phyloP scores from a whole-genome alignment of 768 basidiomycete genomes.

The Macrolepiota dolichaula region DNA sequence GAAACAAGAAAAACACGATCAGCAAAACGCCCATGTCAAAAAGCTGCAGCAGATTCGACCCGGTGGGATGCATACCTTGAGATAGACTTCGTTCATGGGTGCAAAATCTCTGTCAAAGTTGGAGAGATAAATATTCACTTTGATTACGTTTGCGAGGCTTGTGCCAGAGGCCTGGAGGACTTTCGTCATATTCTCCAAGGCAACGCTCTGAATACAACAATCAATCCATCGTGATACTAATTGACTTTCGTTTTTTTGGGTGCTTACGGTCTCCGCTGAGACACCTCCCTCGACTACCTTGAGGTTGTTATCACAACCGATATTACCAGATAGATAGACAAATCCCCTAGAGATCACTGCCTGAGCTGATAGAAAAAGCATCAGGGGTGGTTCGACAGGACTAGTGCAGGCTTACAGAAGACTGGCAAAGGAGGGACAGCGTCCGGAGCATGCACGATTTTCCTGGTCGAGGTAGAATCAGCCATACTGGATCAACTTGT shows the following conservation, averaged over 20 bases:
- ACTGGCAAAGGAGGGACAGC: constrained; percentile 32
- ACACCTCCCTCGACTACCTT: constrained; percentile 16
- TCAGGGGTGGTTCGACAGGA: not conserved
- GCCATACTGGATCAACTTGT: not conserved
- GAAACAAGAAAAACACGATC: not conserved
- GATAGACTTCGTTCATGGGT: constrained; percentile 37
- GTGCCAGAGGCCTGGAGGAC: constrained; percentile 41
- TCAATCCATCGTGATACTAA: not conserved
- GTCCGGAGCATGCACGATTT: constrained; percentile 26
- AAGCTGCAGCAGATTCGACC: not conserved
- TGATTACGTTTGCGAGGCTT: constrained; percentile 36
- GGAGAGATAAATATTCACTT: constrained; percentile 38
- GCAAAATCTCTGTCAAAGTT: constrained; percentile 34
- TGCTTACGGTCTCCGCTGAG: constrained; percentile 13
- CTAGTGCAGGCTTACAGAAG: constrained; percentile 24
- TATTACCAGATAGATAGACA: constrained; percentile 15
- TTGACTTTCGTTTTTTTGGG: not conserved
- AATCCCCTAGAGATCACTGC: constrained; percentile 30
- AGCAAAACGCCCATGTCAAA: not conserved
- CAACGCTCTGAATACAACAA: constrained; percentile 24
- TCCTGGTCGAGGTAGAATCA: constrained; percentile 13
- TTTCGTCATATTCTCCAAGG: constrained; percentile 34
- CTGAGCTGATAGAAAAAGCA: constrained; percentile 25
- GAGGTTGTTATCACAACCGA: constrained; percentile 12
- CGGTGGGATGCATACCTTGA: constrained; percentile 21